Evolutionary conservation across 331 rosid species (phyloP).

Genomic region (Ulmus americana): DNA sequence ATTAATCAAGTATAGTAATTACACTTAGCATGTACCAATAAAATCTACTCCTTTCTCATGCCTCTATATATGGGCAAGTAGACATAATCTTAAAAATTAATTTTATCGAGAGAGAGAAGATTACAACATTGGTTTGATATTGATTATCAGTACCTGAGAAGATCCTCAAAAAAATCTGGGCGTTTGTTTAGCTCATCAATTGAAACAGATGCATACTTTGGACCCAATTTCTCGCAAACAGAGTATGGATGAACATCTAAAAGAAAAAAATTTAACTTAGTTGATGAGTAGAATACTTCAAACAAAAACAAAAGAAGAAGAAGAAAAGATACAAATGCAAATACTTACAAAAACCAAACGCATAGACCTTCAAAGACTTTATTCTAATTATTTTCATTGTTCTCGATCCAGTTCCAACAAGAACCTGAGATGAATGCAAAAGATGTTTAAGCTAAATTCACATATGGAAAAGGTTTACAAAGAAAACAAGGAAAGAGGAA

Average conservation of each 20-base stretch:
- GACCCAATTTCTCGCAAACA: conserved; percentile 79
- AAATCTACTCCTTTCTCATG: not conserved
- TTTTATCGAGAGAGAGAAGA: not conserved
- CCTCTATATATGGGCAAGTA: not conserved
- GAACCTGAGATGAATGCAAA: conserved; percentile 46
- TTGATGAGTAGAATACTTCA: conserved; percentile 9
- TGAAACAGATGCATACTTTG: conserved; percentile 71
- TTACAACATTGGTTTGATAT: not conserved
- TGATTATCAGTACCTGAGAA: conserved; percentile 62
- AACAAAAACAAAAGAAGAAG: conserved; percentile 6
- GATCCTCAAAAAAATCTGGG: conserved; percentile 70
- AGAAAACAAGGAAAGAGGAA: not conserved
- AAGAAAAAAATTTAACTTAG: conserved; percentile 16
- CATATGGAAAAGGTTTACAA: not conserved
- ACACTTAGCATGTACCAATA: not conserved
- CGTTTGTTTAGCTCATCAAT: conserved; percentile 50
- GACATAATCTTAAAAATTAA: not conserved
- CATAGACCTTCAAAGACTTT: conserved; percentile 81
- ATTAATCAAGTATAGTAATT: not conserved
- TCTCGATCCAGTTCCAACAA: conserved; percentile 89
- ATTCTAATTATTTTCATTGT: conserved; percentile 72
- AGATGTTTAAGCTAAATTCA: not conserved
- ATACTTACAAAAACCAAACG: conserved; percentile 93
- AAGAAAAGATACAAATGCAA: not conserved
- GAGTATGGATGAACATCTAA: conserved; percentile 77